Percentiles rank a stretch among this genome's conserved stretches.
Conservation (phyloP, 2,329 filamentous ascomycete species). For the Cordyceps fumosorosea region DNA sequence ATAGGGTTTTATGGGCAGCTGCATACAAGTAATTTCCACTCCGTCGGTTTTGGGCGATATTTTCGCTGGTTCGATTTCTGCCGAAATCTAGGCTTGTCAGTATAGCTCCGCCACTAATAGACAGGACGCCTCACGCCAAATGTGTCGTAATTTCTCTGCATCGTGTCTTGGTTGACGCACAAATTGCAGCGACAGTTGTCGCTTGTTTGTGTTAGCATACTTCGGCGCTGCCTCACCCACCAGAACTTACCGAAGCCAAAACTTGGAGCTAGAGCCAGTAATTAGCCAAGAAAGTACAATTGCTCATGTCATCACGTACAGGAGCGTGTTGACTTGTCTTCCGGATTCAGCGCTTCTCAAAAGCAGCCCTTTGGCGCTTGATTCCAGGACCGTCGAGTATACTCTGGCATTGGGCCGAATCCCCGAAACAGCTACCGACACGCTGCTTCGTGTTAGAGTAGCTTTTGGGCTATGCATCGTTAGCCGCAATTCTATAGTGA, state of each 20-base stretch:
- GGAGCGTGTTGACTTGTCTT: constrained; percentile 8
- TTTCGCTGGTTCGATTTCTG: constrained; percentile 23
- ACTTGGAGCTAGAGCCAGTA: constrained; percentile 9
- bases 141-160: constrained; percentile 36
- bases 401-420: neutral
- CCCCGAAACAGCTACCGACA: neutral
- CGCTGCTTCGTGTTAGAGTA: neutral
- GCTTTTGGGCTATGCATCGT: neutral
- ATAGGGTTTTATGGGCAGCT: no score
- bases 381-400: constrained; percentile 8
- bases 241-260: constrained; percentile 6
- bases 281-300: neutral
- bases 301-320: constrained; percentile 1
- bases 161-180: constrained; percentile 36
- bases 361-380: neutral
- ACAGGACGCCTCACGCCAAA: constrained; percentile 26
- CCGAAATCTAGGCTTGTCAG: constrained; percentile 24
- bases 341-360: constrained; percentile 2
- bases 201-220: constrained; percentile 18
- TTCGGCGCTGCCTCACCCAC: neutral
- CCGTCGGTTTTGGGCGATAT: constrained; percentile 23
- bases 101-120: neutral
- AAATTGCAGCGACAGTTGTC: constrained; percentile 37
- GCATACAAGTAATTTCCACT: constrained; percentile 30
- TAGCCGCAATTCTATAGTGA: neutral